Percentiles rank a stretch among this genome's conserved stretches.
Evolutionary conservation across 108 stramenopile species (phyloP).

Genomic region (Parmales sp.): DNA sequence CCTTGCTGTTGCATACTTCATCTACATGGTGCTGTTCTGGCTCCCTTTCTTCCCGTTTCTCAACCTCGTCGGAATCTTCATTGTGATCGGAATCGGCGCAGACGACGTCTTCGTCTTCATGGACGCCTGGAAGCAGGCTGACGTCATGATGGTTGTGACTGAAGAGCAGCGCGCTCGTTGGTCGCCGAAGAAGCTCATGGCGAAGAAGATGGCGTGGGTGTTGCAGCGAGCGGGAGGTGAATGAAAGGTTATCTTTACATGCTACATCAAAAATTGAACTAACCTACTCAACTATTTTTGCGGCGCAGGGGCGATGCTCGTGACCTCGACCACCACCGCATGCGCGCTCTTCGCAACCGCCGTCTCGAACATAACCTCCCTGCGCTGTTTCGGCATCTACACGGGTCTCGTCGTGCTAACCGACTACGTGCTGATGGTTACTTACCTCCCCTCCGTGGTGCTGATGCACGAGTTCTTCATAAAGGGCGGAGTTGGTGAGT

Average conservation of each 20-base stretch:
- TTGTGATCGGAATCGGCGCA: constrained; percentile 26
- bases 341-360: constrained; percentile 24
- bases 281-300: not conserved
- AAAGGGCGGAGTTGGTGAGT: too few species aligned
- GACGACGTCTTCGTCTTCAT: constrained; percentile 24
- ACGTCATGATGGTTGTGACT: not conserved
- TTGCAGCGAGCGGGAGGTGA: not conserved
- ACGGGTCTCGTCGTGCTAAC: constrained; percentile 8
- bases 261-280: not conserved
- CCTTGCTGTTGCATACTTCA: constrained; percentile 13
- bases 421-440: constrained; percentile 6
- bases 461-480: not conserved
- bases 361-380: constrained; percentile 14
- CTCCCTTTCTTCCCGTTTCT: constrained; percentile 17
- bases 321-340: not conserved
- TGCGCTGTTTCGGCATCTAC: constrained; percentile 3
- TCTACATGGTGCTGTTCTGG: constrained; percentile 18
- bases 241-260: not conserved
- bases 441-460: constrained; percentile 5
- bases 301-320: too few species aligned
- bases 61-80: constrained; percentile 20
- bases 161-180: not conserved
- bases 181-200: not conserved
- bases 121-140: constrained; percentile 15
- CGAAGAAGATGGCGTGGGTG: not conserved